These are phyloP conservation scores for Heterobasidion occidentale DNA, from an alignment of 1,284 basidiomycete species.

Conservation along the genomic window DNA sequence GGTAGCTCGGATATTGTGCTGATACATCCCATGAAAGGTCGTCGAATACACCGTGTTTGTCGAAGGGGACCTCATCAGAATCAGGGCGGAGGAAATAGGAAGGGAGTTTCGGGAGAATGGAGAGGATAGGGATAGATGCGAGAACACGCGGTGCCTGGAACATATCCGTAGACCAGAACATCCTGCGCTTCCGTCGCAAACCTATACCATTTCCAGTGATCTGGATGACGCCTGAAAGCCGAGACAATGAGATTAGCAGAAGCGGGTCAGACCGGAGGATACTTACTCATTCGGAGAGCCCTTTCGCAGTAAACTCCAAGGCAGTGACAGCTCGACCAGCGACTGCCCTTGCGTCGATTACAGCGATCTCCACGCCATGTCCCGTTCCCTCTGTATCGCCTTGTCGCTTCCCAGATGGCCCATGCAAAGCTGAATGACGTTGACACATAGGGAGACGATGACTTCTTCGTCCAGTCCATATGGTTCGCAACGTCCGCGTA, in stretches of 20 bases:
- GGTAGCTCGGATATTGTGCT: slow-evolving; percentile 51
- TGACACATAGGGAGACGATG: slow-evolving; percentile 59
- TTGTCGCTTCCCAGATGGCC: slow-evolving; percentile 75
- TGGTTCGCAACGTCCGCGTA: slow-evolving; percentile 59
- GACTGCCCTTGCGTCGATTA: slow-evolving; percentile 61
- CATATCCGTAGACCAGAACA: slow-evolving; percentile 60
- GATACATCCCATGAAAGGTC: slow-evolving; percentile 53
- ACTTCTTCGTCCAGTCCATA: slow-evolving; percentile 69
- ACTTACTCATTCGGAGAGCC: slow-evolving; percentile 46
- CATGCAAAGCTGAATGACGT: slow-evolving; percentile 72
- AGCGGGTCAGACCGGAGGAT: background rate
- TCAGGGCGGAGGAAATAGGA: slow-evolving; percentile 54
- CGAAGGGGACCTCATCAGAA: slow-evolving; percentile 24
- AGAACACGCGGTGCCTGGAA: slow-evolving; percentile 59
- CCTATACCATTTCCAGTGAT: slow-evolving; percentile 70
- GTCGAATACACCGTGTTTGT: slow-evolving; percentile 33
- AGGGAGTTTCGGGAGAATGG: slow-evolving; percentile 55
- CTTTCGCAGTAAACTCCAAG: slow-evolving; percentile 49
- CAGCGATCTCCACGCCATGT: slow-evolving; percentile 66
- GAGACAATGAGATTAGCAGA: slow-evolving; percentile 6
- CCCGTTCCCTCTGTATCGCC: slow-evolving; percentile 65
- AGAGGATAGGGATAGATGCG: slow-evolving; percentile 57
- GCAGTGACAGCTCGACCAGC: slow-evolving; percentile 52
- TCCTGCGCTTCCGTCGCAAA: slow-evolving; percentile 68
- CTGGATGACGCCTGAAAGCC: slow-evolving; percentile 41